A percentile compares a stretch with the other conserved stretches of the same genome.
phyloP scores from a whole-genome alignment of 768 basidiomycete species.

The Lactarius trivialis region DNA sequence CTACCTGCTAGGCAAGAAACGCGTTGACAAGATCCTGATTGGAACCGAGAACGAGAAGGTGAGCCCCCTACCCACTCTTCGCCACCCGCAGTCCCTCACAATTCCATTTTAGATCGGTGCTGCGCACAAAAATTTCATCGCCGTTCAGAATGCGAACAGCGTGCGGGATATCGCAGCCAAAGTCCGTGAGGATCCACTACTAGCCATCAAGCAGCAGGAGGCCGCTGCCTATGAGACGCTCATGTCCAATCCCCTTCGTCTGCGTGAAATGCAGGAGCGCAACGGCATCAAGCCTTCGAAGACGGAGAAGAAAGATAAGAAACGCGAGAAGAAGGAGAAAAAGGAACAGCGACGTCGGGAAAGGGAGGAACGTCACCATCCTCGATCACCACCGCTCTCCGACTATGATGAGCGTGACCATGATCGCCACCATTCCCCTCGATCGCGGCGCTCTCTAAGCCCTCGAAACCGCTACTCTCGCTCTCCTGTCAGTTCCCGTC shows the following conservation, averaged over 20 bases:
- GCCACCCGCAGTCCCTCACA: slow-evolving; percentile 19
- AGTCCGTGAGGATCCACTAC: slow-evolving; percentile 91
- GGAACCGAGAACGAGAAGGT: slow-evolving; percentile 91
- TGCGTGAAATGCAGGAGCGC: slow-evolving; percentile 73
- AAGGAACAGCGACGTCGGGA: slow-evolving; percentile 25
- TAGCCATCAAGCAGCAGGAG: slow-evolving; percentile 98
- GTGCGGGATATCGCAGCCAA: slow-evolving; percentile 85
- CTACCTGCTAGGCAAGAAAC: slow-evolving; percentile 93
- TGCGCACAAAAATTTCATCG: slow-evolving; percentile 87
- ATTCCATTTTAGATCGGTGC: slow-evolving; percentile 57
- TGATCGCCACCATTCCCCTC: slow-evolving; percentile 29
- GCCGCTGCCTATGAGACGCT: slow-evolving; percentile 86
- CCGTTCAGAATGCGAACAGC: slow-evolving; percentile 90
- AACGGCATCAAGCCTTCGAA: slow-evolving; percentile 79
- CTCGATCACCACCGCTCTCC: slow-evolving; percentile 25
- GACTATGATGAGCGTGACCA: slow-evolving; percentile 31
- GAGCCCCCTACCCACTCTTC: slow-evolving; percentile 20
- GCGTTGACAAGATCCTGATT: slow-evolving; percentile 92
- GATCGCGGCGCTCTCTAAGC: slow-evolving; percentile 38
- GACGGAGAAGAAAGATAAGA: slow-evolving; percentile 59
- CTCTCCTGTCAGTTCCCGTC: slow-evolving; percentile 35
- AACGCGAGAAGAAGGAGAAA: slow-evolving; percentile 47
- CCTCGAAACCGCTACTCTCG: slow-evolving; percentile 42
- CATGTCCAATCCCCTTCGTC: slow-evolving; percentile 77
- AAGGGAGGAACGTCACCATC: slow-evolving; percentile 24